phyloP scores from a whole-genome alignment of 2,329 filamentous ascomycete genomes.

The Fusarium anthophilum region DNA sequence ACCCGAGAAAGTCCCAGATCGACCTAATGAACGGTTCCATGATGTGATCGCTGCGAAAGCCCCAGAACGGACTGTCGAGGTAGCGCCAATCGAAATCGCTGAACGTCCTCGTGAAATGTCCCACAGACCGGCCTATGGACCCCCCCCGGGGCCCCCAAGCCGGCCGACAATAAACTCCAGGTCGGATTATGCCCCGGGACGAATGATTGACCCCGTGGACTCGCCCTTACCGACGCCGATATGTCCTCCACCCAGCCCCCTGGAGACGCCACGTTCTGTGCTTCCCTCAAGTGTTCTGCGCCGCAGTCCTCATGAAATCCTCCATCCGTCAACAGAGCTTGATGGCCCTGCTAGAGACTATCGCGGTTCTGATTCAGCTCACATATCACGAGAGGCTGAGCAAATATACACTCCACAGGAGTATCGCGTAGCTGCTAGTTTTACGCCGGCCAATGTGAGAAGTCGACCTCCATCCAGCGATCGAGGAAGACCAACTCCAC shows the following conservation, averaged over 20 bases:
- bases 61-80: slow-evolving; percentile 7
- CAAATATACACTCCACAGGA: slow-evolving; percentile 43
- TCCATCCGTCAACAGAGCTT: slow-evolving; percentile 35
- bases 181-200: slow-evolving; percentile 28
- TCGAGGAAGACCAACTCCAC: slow-evolving; percentile 44
- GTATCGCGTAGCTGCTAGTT: slow-evolving; percentile 39
- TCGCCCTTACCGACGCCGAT: slow-evolving; percentile 6
- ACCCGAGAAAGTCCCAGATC: not conserved
- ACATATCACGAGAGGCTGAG: slow-evolving; percentile 30
- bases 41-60: not conserved
- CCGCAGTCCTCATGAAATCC: slow-evolving; percentile 20
- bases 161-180: slow-evolving; percentile 6
- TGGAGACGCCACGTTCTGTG: slow-evolving; percentile 15
- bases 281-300: slow-evolving; percentile 24
- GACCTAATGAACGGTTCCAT: not conserved
- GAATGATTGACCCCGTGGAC: slow-evolving; percentile 26
- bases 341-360: slow-evolving; percentile 26
- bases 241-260: slow-evolving; percentile 12
- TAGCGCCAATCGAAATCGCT: not conserved
- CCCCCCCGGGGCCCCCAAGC: not conserved
- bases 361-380: slow-evolving; percentile 18
- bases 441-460: slow-evolving; percentile 46
- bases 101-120: slow-evolving; percentile 3
- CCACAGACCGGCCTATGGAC: not conserved
- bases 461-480: slow-evolving; percentile 42